phyloP scores from a whole-genome alignment of 306 rosid genomes.

The Prunus dulcis region DNA sequence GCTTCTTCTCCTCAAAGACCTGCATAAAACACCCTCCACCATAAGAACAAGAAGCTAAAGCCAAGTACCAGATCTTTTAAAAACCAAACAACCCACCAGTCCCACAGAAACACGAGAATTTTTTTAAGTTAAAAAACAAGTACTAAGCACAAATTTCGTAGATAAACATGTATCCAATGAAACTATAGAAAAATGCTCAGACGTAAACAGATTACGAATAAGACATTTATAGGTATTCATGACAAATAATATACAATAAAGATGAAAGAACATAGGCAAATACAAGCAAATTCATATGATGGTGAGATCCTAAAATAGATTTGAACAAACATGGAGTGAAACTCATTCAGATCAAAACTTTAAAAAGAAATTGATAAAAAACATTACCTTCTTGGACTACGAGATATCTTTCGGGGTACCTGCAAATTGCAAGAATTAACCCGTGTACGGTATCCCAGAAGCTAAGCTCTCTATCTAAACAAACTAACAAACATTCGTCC shows the following conservation, averaged over 20 bases:
- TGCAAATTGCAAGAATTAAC: slow-evolving; percentile 27
- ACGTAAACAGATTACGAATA: not conserved
- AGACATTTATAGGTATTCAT: not conserved
- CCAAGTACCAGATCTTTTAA: not conserved
- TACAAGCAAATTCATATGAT: not conserved
- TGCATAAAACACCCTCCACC: slow-evolving; percentile 15
- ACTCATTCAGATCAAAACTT: not conserved
- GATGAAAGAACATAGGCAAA: not conserved
- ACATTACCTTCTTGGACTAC: slow-evolving; percentile 79
- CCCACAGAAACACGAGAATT: not conserved
- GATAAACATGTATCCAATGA: not conserved
- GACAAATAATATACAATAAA: not conserved
- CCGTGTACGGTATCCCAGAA: slow-evolving; percentile 10
- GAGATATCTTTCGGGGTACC: slow-evolving; percentile 63
- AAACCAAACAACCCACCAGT: not conserved
- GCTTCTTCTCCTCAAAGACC: slow-evolving; percentile 87
- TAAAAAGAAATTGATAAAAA: not conserved
- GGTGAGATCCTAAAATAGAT: not conserved
- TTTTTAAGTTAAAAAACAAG: not conserved
- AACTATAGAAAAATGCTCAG: not conserved
- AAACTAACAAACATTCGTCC: not conserved
- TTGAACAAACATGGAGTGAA: not conserved
- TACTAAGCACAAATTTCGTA: not conserved
- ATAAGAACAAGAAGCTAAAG: not conserved
- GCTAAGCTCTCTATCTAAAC: slow-evolving; percentile 3